Base-by-base conservation (phyloP, 371 early-diverging fungal genomes). In the Cokeromyces recurvatus region DNA sequence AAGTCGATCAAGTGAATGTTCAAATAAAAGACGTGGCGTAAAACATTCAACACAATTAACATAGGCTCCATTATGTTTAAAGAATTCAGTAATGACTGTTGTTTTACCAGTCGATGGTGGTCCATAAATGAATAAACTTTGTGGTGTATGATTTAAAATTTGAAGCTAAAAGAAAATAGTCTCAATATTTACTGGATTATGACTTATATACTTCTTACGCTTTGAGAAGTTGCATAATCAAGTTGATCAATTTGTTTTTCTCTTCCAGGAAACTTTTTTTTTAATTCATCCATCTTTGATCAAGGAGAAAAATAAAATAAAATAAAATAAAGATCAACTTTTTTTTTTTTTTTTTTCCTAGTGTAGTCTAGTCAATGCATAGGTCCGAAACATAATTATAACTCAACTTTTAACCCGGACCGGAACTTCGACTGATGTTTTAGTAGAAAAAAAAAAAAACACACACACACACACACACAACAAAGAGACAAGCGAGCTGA, bases 51-150 rank as follows among this genome's bases (percentile, higher is more conserved):
- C 70, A 52, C 89, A 85, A 62, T 85, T 84, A 15, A 90, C 60
- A 53, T 72, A 80, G 5, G 85, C 45, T 3, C 63, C 64, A 1
- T 27, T 35, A 8, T 60, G 27, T 14, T 66, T 57, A 8, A 79
- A 44, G 6, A 77, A 46, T 2, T 68, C 59, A 9, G 67, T 70
- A 5, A 85, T 50, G 9, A 90, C 70, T 2, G 77, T 51, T 0
- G 87, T 88, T 53, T 92, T 92, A 36, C 91, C 93, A 2, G 87
- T 82, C 1, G 89, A 81, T 0, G 86, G 73, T 43, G 74, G 82
- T 1, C 90, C 90, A 31, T 77, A 80, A 21, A 87, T 59, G 49
- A 86, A 71, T 25, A 84, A 52, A 21, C 77, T 66, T 43, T 59
- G 59, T 4, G 59, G 54, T 29, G 46, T 35, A 20, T 25, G 39